A percentile compares a stretch with the other conserved stretches of the same genome.
phyloP scores from a whole-genome alignment of 2,329 filamentous ascomycete species.

The Phialocephala sp. region DNA sequence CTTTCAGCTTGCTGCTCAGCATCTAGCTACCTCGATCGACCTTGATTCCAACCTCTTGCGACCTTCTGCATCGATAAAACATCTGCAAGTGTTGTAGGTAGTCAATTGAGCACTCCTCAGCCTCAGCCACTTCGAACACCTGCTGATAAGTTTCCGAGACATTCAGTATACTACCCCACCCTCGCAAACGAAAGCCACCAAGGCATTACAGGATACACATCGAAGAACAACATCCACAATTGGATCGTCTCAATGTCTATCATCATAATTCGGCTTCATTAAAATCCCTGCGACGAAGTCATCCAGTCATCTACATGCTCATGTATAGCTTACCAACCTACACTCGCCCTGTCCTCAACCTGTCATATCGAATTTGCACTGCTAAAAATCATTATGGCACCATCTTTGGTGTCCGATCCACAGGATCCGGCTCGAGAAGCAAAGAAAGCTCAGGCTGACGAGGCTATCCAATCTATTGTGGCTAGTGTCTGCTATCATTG shows the following conservation, averaged over 20 bases:
- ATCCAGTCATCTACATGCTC: no score
- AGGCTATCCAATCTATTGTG: neutral
- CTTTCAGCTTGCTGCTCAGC: neutral
- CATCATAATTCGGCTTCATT: no score
- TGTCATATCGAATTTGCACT: neutral
- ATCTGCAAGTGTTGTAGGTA: no score
- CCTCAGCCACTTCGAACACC: neutral
- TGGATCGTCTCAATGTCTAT: neutral
- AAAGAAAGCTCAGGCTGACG: neutral
- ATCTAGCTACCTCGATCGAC: neutral
- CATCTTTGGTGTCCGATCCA: neutral
- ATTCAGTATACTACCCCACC: neutral
- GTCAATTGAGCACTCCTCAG: neutral
- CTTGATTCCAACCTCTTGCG: neutral
- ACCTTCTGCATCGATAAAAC: neutral
- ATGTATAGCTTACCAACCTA: no score
- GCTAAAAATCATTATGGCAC: neutral
- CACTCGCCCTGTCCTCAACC: no score
- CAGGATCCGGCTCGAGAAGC: neutral
- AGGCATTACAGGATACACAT: neutral
- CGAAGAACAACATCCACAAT: no score
- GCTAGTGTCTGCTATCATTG: neutral
- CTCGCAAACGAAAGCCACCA: neutral
- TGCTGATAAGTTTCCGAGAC: conserved; percentile 5
- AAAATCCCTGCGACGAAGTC: no score